Conservation (phyloP, 2,329 filamentous ascomycete genomes). For the Pseudofabraea citricarpa region DNA sequence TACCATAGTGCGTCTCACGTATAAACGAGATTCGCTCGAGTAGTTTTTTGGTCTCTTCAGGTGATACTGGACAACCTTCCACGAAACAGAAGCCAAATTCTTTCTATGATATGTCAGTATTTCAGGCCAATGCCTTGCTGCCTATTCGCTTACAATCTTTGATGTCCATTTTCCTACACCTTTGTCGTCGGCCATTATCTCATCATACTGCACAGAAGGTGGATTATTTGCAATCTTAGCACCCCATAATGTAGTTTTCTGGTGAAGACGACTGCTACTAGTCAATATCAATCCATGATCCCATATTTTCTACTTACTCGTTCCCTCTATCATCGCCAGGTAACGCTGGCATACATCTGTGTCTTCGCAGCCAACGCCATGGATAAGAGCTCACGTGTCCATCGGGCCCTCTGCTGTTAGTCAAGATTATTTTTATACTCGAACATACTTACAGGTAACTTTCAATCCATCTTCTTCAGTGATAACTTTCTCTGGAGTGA, state of each 20-base stretch:
- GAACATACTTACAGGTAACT: slow-evolving; percentile 42
- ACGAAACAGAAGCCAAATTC: slow-evolving; percentile 75
- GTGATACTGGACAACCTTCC: slow-evolving; percentile 60
- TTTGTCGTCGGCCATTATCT: slow-evolving; percentile 51
- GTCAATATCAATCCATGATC: too few species aligned
- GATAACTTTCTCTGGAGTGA: slow-evolving; percentile 28
- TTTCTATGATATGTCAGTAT: too few species aligned
- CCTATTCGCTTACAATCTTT: slow-evolving; percentile 51
- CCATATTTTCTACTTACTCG: slow-evolving; percentile 20
- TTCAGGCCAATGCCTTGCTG: too few species aligned
- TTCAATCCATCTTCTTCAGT: slow-evolving; percentile 33
- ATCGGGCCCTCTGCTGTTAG: slow-evolving; percentile 35
- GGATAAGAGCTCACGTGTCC: slow-evolving; percentile 64
- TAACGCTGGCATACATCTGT: slow-evolving; percentile 31
- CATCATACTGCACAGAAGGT: slow-evolving; percentile 55
- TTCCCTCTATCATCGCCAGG: slow-evolving; percentile 18
- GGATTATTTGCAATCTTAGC: slow-evolving; percentile 35
- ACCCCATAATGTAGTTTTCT: too few species aligned
- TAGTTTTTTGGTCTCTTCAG: slow-evolving; percentile 68
- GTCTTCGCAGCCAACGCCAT: slow-evolving; percentile 54
- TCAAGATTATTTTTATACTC: slow-evolving; percentile 2
- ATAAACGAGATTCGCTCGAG: slow-evolving; percentile 82
- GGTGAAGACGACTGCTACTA: too few species aligned
- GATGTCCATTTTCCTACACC: slow-evolving; percentile 59
- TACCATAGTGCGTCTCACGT: slow-evolving; percentile 85